Evolutionary conservation across 331 rosid species (phyloP).

Genomic region (Erythrophleum ivorense): DNA sequence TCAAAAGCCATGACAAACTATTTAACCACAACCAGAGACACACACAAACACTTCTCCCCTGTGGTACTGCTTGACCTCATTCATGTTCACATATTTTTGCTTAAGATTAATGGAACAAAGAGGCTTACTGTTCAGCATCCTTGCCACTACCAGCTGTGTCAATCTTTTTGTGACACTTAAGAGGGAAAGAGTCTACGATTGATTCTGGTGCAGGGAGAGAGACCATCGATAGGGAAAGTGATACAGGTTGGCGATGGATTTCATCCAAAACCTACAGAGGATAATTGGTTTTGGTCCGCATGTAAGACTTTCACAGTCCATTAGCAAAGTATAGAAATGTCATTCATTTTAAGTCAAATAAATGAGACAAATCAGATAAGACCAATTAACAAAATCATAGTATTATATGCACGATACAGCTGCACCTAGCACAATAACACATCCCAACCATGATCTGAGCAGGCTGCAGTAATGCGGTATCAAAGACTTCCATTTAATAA

Average conservation of each 20-base stretch:
- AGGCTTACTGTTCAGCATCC: slow-evolving; percentile 77
- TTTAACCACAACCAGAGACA: slow-evolving; percentile 5
- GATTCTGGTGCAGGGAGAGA: slow-evolving; percentile 92
- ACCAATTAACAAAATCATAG: slow-evolving; percentile 22
- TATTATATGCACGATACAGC: slow-evolving; percentile 23
- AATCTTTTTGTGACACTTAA: slow-evolving; percentile 72
- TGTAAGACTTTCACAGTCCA: slow-evolving; percentile 24
- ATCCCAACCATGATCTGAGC: slow-evolving; percentile 22
- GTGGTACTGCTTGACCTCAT: not conserved
- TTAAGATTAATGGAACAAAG: not conserved
- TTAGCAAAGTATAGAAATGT: slow-evolving; percentile 15
- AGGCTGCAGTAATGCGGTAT: slow-evolving; percentile 2
- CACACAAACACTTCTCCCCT: not conserved
- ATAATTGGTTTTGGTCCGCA: slow-evolving; percentile 35
- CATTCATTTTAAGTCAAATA: slow-evolving; percentile 14
- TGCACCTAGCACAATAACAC: slow-evolving; percentile 23
- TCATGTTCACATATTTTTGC: not conserved
- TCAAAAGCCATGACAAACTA: not conserved
- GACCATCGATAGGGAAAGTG: slow-evolving; percentile 83
- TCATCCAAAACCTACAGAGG: slow-evolving; percentile 87
- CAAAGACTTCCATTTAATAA: not conserved
- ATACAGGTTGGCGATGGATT: slow-evolving; percentile 86
- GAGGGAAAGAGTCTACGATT: slow-evolving; percentile 86
- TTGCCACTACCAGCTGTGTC: slow-evolving; percentile 49
- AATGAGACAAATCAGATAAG: slow-evolving; percentile 6